Conservation (phyloP, 140 eudicot species). For the Ambrosia hybrid region DNA sequence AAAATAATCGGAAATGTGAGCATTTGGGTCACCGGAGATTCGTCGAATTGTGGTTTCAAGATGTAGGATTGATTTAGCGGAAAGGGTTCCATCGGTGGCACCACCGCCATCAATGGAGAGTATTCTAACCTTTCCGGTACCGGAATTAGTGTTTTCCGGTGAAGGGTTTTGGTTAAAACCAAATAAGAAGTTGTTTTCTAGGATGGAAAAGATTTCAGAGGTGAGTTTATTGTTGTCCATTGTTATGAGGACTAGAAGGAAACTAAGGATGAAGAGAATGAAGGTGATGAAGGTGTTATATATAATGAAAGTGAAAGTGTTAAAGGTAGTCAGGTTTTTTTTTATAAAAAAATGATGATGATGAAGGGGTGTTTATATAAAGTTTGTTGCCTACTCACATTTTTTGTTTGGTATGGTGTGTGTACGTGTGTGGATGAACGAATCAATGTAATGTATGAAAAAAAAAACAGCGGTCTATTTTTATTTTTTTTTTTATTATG, state of each 20-base stretch:
- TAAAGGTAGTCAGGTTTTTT: not conserved
- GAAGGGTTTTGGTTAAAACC: constrained; percentile 34
- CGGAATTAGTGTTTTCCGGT: constrained; percentile 7
- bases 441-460: not conserved
- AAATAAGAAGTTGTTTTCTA: constrained; percentile 67
- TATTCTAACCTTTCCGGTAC: constrained; percentile 43
- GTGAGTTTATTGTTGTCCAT: constrained; percentile 54
- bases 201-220: constrained; percentile 58
- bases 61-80: constrained; percentile 43
- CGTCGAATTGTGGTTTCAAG: constrained; percentile 45
- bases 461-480: not conserved
- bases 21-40: constrained; percentile 48
- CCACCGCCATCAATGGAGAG: constrained; percentile 63
- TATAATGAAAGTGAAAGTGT: constrained; percentile 18
- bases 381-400: not conserved
- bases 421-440: constrained; percentile 13
- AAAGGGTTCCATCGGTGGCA: constrained; percentile 48
- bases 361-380: no score
- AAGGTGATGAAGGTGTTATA: constrained; percentile 22
- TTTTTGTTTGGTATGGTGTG: constrained; percentile 15
- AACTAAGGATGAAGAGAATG: constrained; percentile 22
- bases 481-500: not conserved
- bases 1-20: constrained; percentile 62
- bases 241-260: not conserved
- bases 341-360: not conserved